Evolutionary conservation across 2,329 filamentous ascomycete genomes (phyloP), one percentile per base, ranked within the genome.

Genomic region (Cercospora sesami): DNA sequence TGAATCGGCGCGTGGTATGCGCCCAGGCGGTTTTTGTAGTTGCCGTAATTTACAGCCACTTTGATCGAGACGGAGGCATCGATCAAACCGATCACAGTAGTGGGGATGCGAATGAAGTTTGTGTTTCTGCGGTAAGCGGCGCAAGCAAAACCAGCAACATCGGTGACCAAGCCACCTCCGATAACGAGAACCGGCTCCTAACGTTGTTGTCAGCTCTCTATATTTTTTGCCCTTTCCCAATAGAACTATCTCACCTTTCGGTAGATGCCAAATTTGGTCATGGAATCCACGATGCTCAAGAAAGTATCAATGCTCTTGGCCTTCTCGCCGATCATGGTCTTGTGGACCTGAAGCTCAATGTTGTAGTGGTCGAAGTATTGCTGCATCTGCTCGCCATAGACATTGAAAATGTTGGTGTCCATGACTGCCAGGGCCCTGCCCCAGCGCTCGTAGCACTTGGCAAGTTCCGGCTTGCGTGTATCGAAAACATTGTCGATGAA

Each of bases 61-160:
- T 92, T 91, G 82, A 92, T 92, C 39, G 87, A 90, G 61, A 92
- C 90, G 18, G 88, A 90, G 3, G 90, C 90, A 75, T 92, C 90
- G 68, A 92, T 92, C 59, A 92, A 82, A 9, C 90, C 90, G 75
- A 92, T 91, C 70, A 92, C 87, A 0, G 90, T 92, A 0, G 90
- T 92, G 1, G 90, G 90, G 8, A 92, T 85, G 59, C 90, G 88
- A 75, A 92, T 91, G 80, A 86, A 92, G 80, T 91, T 91, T 53
- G 90, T 91, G 79, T 87, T 91, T 73, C 90, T 84, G 69, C 89
- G 86, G 80, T 92, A 92, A 7, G 88, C 84, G 28, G 90, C 89
- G 76, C 90, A 92, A 5, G 90, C 89, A 73, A 90, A 91, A 45
- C 90, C 90, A 78, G 89, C 89, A 79, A 92, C 89, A 73, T 91